A percentile compares a stretch with the other conserved stretches of the same genome.
phyloP scores from a whole-genome alignment of 345 rosid species.

The Orychophragmus violaceus region DNA sequence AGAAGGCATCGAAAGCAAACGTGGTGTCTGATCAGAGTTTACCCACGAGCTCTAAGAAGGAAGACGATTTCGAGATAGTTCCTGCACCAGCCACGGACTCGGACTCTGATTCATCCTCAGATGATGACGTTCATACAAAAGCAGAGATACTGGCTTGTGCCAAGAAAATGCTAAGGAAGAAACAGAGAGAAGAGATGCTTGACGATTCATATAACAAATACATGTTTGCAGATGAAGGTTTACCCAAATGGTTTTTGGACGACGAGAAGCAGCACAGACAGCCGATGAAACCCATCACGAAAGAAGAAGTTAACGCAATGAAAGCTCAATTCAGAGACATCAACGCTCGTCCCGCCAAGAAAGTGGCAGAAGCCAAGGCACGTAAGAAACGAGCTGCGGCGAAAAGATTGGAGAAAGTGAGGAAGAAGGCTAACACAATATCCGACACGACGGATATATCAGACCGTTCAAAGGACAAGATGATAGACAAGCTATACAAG shows the following conservation, averaged over 20 bases:
- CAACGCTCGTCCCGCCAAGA: slow-evolving; percentile 90
- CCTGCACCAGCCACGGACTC: slow-evolving; percentile 75
- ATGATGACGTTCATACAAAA: slow-evolving; percentile 54
- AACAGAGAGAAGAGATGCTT: slow-evolving; percentile 68
- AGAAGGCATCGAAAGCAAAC: slow-evolving; percentile 27
- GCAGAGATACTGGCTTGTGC: slow-evolving; percentile 89
- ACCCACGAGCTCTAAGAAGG: slow-evolving; percentile 29
- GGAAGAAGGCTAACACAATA: slow-evolving; percentile 81
- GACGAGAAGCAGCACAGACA: slow-evolving; percentile 79
- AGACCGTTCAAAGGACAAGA: slow-evolving; percentile 72
- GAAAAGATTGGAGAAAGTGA: slow-evolving; percentile 77
- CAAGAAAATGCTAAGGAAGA: slow-evolving; percentile 91
- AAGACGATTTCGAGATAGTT: slow-evolving; percentile 73
- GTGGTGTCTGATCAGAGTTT: slow-evolving; percentile 11
- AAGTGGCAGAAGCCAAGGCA: slow-evolving; percentile 90
- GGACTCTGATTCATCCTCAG: slow-evolving; percentile 67
- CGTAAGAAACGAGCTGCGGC: slow-evolving; percentile 67
- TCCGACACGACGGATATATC: slow-evolving; percentile 73
- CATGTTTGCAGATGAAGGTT: slow-evolving; percentile 67
- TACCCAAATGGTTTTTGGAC: slow-evolving; percentile 84
- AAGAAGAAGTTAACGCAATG: slow-evolving; percentile 83
- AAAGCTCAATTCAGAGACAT: slow-evolving; percentile 84
- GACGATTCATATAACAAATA: slow-evolving; percentile 79
- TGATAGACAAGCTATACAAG: slow-evolving; percentile 81
- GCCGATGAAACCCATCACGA: slow-evolving; percentile 71